Percentiles rank a stretch among this genome's conserved stretches.
Conservation (phyloP, 208 protist species). For the Wallacemonas rigidus region DNA sequence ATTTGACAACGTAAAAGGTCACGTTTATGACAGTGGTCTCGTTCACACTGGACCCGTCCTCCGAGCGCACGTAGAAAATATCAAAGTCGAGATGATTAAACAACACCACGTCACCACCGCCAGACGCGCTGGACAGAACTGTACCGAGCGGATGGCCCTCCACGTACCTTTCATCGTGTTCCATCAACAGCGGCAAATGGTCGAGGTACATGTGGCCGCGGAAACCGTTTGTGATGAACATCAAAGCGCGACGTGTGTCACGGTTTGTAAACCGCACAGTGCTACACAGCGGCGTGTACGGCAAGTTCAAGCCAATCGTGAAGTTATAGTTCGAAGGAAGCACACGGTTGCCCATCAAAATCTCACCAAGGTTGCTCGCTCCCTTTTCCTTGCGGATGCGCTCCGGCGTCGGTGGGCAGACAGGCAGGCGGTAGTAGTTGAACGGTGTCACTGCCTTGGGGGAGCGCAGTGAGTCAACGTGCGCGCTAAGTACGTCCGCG, state of each 20-base stretch:
- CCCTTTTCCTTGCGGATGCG: slow-evolving; percentile 29
- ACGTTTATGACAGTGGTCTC: too few relatives aligned
- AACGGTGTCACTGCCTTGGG: slow-evolving; percentile 90
- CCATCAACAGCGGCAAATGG: slow-evolving; percentile 49
- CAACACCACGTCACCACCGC: slow-evolving; percentile 16
- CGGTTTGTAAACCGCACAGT: slow-evolving; percentile 19
- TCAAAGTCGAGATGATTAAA: slow-evolving; percentile 77
- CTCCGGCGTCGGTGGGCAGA: slow-evolving; percentile 71
- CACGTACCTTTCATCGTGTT: too few relatives aligned
- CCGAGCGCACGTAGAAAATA: slow-evolving; percentile 28
- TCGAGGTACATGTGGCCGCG: slow-evolving; percentile 70
- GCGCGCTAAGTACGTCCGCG: slow-evolving; percentile 24
- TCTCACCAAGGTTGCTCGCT: slow-evolving; percentile 93
- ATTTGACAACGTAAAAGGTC: slow-evolving; percentile 45
- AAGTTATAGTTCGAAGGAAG: slow-evolving; percentile 90
- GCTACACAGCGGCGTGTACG: slow-evolving; percentile 43
- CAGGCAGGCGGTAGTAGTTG: slow-evolving; percentile 92
- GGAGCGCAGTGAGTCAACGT: slow-evolving; percentile 92
- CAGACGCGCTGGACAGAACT: neutral
- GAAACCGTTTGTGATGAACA: slow-evolving; percentile 59
- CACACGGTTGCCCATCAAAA: slow-evolving; percentile 94
- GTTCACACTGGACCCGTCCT: too few relatives aligned
- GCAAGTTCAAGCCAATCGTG: slow-evolving; percentile 29
- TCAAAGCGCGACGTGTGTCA: slow-evolving; percentile 28
- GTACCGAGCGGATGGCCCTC: slow-evolving; percentile 46